phyloP scores from a whole-genome alignment of 164 flowering plant genomes.

The Sextonia rubra region DNA sequence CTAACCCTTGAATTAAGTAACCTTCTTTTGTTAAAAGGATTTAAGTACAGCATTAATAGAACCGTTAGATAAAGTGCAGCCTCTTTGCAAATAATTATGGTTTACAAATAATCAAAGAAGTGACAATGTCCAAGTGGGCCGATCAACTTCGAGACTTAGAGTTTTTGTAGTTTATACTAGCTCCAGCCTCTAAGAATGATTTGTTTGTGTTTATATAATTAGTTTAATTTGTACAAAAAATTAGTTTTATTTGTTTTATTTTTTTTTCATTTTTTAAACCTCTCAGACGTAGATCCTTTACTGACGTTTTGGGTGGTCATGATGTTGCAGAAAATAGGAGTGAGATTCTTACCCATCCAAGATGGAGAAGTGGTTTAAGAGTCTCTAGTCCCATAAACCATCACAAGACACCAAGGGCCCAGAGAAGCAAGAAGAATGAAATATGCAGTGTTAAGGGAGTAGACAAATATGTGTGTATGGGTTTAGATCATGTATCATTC shows the following conservation, averaged over 20 bases:
- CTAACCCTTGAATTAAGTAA: no score
- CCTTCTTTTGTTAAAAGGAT: no score
- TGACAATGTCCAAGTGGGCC: no score
- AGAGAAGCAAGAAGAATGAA: not conserved
- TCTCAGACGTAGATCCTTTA: not conserved
- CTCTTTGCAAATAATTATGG: no score
- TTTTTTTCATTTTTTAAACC: not conserved
- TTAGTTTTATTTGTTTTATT: not conserved
- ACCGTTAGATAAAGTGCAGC: no score
- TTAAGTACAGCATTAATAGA: no score
- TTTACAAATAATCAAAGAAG: no score
- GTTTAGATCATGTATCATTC: not conserved
- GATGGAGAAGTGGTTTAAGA: not conserved
- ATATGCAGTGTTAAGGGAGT: not conserved
- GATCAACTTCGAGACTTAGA: no score
- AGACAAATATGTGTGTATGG: not conserved
- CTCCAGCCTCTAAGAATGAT: not conserved
- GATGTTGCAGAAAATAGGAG: constrained; percentile 7
- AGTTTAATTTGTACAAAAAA: not conserved
- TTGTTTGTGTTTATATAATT: not conserved
- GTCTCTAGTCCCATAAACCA: not conserved
- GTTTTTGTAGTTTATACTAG: no score
- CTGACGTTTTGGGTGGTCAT: not conserved
- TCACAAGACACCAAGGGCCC: not conserved
- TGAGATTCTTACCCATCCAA: constrained; percentile 4